A percentile compares a stretch with the other conserved stretches of the same genome.
Conservation (phyloP, 495 filamentous ascomycete genomes). For the Friedmanniomyces endolithicus region DNA sequence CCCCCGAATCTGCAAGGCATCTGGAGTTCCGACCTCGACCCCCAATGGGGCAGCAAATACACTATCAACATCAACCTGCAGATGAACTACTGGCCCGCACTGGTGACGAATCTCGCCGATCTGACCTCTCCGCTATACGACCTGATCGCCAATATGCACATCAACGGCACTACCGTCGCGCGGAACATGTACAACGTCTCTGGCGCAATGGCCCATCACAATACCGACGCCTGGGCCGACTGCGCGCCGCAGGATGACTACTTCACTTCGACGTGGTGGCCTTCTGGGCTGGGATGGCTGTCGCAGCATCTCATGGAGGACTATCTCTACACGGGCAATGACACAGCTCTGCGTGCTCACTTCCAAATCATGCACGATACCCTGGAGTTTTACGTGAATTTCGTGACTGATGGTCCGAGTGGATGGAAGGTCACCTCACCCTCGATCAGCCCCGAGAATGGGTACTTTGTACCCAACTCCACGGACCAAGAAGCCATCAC, state of each 20-base stretch:
- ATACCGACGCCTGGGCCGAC: conserved; percentile 40
- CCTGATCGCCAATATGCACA: background rate
- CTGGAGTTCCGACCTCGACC: conserved; percentile 29
- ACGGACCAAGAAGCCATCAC: conserved; percentile 29
- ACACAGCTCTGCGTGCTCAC: conserved; percentile 26
- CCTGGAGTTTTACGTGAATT: conserved; percentile 36
- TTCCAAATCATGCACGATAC: conserved; percentile 32
- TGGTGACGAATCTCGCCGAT: conserved; percentile 30
- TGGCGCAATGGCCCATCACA: conserved; percentile 25
- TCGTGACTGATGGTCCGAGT: conserved; percentile 32
- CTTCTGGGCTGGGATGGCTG: conserved; percentile 40
- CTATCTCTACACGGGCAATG: conserved; percentile 29
- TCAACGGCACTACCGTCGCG: background rate
- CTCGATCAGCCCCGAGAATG: conserved; percentile 40
- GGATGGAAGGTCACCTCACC: conserved; percentile 35
- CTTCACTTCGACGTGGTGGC: conserved; percentile 37
- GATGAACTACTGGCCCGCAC: conserved; percentile 40
- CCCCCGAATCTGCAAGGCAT: conserved; percentile 39
- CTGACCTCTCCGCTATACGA: conserved; percentile 15
- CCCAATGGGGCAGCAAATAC: conserved; percentile 39
- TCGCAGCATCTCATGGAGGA: conserved; percentile 37
- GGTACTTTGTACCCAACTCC: conserved; percentile 27
- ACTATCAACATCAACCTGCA: conserved; percentile 42
- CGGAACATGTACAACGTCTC: background rate
- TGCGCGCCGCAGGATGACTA: conserved; percentile 35